These are phyloP conservation scores for Malassezia arunalokei DNA, from an alignment of 1,284 basidiomycete species.

Conservation along the genomic window DNA sequence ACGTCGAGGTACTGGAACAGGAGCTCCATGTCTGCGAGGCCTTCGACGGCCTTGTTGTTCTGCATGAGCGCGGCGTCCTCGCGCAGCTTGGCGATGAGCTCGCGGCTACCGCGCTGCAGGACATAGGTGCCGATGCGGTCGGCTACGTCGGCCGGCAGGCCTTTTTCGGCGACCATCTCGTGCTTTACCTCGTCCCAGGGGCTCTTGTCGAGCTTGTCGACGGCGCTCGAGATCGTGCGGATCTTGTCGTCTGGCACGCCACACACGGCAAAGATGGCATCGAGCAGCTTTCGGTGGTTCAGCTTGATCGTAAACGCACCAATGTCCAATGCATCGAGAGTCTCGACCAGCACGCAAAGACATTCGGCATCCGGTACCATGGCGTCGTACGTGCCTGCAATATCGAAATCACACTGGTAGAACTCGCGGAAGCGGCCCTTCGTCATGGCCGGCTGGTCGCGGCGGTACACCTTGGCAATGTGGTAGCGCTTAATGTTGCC, in stretches of 20 bases:
- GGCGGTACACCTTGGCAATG: slow-evolving; percentile 90
- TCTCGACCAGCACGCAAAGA: slow-evolving; percentile 68
- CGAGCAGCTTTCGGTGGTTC: slow-evolving; percentile 87
- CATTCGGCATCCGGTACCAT: slow-evolving; percentile 97
- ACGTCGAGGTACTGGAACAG: slow-evolving; percentile 73
- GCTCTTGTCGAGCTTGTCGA: slow-evolving; percentile 92
- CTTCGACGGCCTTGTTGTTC: slow-evolving; percentile 63
- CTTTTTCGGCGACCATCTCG: slow-evolving; percentile 94
- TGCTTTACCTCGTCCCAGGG: slow-evolving; percentile 85
- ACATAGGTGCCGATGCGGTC: slow-evolving; percentile 96
- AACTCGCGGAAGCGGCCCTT: slow-evolving; percentile 98
- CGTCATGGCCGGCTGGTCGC: slow-evolving; percentile 93
- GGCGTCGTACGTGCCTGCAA: slow-evolving; percentile 70
- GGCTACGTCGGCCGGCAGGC: slow-evolving; percentile 66
- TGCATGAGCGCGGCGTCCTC: slow-evolving; percentile 58
- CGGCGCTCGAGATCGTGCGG: slow-evolving; percentile 85
- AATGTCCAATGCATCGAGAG: slow-evolving; percentile 70
- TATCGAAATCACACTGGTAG: slow-evolving; percentile 96
- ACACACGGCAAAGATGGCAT: slow-evolving; percentile 92
- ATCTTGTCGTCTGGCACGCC: slow-evolving; percentile 87
- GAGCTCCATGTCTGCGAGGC: slow-evolving; percentile 77
- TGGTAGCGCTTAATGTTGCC: slow-evolving; percentile 75
- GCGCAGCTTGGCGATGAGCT: slow-evolving; percentile 64
- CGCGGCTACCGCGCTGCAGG: slow-evolving; percentile 58
- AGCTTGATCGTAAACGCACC: slow-evolving; percentile 83